Conservation (phyloP, 2,329 filamentous ascomycete species). For the Aspergillus calidoustus region DNA sequence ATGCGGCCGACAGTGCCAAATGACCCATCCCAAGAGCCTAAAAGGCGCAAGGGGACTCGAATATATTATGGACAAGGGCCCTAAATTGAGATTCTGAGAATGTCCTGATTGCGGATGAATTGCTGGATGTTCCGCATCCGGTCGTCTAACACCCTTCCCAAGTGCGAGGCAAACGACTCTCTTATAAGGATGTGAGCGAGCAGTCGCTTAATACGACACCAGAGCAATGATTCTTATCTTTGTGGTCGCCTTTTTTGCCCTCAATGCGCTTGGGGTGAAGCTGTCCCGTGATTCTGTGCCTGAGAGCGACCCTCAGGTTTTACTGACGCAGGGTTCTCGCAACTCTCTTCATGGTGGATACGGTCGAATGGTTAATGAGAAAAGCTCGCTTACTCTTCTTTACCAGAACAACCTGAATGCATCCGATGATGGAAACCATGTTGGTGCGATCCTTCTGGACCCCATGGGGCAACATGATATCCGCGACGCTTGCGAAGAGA, state of each 20-base stretch:
- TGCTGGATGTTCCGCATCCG: background rate
- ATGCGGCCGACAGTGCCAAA: background rate
- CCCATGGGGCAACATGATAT: constrained; percentile 44
- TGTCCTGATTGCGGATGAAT: background rate
- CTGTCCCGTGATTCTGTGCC: background rate
- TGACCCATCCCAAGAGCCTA: background rate
- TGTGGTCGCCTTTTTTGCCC: background rate
- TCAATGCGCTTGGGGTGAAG: background rate
- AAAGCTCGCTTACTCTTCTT: constrained; percentile 55
- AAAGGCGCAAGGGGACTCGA: background rate
- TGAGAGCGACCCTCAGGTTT: background rate
- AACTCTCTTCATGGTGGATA: background rate
- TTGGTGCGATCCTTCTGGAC: constrained; percentile 57
- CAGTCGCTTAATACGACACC: background rate
- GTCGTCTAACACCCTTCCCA: background rate
- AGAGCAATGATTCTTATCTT: background rate
- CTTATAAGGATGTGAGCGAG: background rate
- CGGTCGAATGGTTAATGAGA: constrained; percentile 32
- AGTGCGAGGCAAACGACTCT: background rate
- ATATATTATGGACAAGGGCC: constrained; percentile 2
- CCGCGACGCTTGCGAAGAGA: constrained; percentile 48
- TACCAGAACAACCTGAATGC: constrained; percentile 62
- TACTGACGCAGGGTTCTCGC: background rate
- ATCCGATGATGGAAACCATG: constrained; percentile 58
- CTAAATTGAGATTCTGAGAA: background rate